Evolutionary conservation across 345 rosid genomes (phyloP).

Genomic region (Salix purpurea): DNA sequence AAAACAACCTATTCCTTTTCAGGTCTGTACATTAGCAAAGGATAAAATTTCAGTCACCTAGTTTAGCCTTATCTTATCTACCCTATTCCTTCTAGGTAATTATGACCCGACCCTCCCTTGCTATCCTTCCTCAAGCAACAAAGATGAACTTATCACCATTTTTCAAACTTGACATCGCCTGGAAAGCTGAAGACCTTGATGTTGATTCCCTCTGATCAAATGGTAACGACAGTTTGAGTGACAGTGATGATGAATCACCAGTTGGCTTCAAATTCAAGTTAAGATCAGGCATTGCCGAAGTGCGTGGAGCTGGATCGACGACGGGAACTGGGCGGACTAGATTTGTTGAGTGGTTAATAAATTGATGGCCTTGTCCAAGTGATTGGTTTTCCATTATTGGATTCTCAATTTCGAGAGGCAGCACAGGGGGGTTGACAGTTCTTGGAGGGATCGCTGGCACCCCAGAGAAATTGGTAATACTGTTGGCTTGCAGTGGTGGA

Average conservation of each 20-base stretch:
- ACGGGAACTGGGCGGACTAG: conserved; percentile 30
- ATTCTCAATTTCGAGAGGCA: conserved; percentile 30
- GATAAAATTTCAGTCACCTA: conserved; percentile 30
- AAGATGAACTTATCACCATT: conserved; percentile 65
- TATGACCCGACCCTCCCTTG: conserved; percentile 2
- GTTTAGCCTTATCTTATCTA: conserved; percentile 19
- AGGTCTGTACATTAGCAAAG: conserved; percentile 47
- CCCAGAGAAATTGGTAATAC: conserved; percentile 22
- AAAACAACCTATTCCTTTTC: conserved; percentile 15
- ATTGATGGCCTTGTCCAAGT: conserved; percentile 19
- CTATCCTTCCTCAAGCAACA: conserved; percentile 42
- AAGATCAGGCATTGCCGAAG: conserved; percentile 31
- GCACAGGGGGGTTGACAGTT: conserved; percentile 20
- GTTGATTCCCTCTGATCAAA: conserved; percentile 45
- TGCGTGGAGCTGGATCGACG: conserved; percentile 20
- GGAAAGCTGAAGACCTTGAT: conserved; percentile 41
- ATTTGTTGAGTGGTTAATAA: conserved; percentile 19
- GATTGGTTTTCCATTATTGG: conserved; percentile 27
- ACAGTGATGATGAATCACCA: conserved; percentile 36
- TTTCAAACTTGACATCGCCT: conserved; percentile 44
- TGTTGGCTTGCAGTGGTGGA: conserved; percentile 28
- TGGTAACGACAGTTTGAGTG: conserved; percentile 56
- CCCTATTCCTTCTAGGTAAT: conserved; percentile 27
- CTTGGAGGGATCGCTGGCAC: conserved; percentile 33
- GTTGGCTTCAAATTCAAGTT: conserved; percentile 30